Evolutionary conservation across 495 filamentous ascomycete genomes (phyloP).

Genomic region (Aeminium ludgeri): DNA sequence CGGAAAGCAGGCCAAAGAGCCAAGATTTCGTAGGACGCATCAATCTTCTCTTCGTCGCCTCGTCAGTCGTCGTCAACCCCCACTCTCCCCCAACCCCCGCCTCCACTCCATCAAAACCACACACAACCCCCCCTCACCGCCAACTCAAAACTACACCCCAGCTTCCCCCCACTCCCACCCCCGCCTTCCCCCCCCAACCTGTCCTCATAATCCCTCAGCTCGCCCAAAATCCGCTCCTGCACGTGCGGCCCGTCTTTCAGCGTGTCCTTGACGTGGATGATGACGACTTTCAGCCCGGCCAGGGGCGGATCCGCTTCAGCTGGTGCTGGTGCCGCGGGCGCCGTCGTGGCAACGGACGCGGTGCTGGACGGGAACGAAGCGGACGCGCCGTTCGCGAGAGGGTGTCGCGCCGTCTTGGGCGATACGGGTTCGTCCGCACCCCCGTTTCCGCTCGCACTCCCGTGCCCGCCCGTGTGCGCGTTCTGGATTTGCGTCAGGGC

Average conservation of each 20-base stretch:
- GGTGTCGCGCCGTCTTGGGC: neutral
- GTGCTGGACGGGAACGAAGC: neutral
- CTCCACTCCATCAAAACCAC: conserved; percentile 25
- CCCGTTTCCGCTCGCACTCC: too few relatives aligned
- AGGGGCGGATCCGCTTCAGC: conserved; percentile 27
- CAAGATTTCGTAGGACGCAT: too few relatives aligned
- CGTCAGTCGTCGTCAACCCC: too few relatives aligned
- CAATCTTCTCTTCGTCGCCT: too few relatives aligned
- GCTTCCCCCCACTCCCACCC: too few relatives aligned
- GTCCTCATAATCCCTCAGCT: conserved; percentile 45
- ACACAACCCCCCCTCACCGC: conserved; percentile 36
- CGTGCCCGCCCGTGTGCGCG: neutral
- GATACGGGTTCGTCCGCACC: neutral
- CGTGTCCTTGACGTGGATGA: conserved; percentile 30
- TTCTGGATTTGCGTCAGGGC: neutral
- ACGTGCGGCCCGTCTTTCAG: conserved; percentile 36
- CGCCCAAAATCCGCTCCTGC: conserved; percentile 45
- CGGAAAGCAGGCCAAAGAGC: too few relatives aligned
- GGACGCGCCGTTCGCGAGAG: neutral
- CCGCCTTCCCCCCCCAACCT: conserved; percentile 24
- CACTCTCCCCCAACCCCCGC: neutral
- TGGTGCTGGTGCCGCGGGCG: too few relatives aligned
- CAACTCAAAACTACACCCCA: conserved; percentile 70
- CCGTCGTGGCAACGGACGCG: too few relatives aligned
- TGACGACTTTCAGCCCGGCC: conserved; percentile 30